Evolutionary conservation across 306 rosid genomes (phyloP).

Genomic region (Dalbergia cultrata): DNA sequence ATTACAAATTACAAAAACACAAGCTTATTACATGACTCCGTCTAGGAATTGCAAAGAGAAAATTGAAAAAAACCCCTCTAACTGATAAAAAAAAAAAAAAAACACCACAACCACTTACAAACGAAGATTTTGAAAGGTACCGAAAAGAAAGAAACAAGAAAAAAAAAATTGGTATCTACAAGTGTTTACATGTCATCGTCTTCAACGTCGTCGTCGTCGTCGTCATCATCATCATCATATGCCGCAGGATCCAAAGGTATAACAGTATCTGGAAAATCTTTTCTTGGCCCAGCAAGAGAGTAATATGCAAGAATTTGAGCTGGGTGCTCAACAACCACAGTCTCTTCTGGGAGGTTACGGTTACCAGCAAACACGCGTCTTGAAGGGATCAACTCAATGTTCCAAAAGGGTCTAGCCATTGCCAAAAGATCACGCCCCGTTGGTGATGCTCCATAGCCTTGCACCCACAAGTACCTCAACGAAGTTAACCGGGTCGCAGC

Average conservation of each 20-base stretch:
- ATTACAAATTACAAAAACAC: slow-evolving; percentile 57
- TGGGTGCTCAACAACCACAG: slow-evolving; percentile 61
- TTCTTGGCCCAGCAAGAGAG: slow-evolving; percentile 96
- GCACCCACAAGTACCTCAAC: slow-evolving; percentile 94
- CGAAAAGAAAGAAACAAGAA: background rate
- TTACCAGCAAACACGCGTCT: slow-evolving; percentile 55
- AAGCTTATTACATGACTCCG: slow-evolving; percentile 71
- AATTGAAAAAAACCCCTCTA: slow-evolving; percentile 51
- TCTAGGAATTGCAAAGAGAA: slow-evolving; percentile 57
- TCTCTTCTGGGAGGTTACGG: slow-evolving; percentile 48
- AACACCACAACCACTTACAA: background rate
- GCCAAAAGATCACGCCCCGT: slow-evolving; percentile 75
- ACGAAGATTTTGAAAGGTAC: background rate
- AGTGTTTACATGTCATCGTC: slow-evolving; percentile 45
- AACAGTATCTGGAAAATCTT: slow-evolving; percentile 82
- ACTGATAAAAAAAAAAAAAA: slow-evolving; percentile 26
- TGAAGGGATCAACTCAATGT: slow-evolving; percentile 84
- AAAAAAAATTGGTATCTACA: slow-evolving; percentile 54
- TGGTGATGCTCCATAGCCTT: slow-evolving; percentile 77
- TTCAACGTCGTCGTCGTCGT: background rate
- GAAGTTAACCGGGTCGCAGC: slow-evolving; percentile 73
- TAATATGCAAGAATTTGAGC: slow-evolving; percentile 96
- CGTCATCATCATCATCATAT: slow-evolving; percentile 11
- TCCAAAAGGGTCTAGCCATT: slow-evolving; percentile 93
- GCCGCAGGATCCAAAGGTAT: slow-evolving; percentile 65